Evolutionary conservation across 768 basidiomycete genomes (phyloP).

Genomic region (Naganishia kalamii): DNA sequence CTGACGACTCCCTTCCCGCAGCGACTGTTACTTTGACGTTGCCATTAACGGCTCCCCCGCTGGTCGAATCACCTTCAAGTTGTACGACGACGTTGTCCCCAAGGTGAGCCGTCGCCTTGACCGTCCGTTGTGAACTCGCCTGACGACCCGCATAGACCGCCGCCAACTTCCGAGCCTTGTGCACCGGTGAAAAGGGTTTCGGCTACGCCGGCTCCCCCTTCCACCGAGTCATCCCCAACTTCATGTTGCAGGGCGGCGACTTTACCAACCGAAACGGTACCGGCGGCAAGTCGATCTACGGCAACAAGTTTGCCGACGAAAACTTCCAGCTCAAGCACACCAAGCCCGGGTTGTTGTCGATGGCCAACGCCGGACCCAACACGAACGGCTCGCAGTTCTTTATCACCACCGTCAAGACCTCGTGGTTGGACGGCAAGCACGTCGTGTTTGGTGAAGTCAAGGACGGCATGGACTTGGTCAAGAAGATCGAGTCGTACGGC

Average conservation of each 20-base stretch:
- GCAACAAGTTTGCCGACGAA: conserved; percentile 46
- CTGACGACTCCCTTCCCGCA: background rate
- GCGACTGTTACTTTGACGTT: conserved; percentile 42
- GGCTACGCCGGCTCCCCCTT: conserved; percentile 66
- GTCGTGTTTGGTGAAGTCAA: conserved; percentile 66
- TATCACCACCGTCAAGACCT: conserved; percentile 31
- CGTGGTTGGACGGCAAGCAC: conserved; percentile 48
- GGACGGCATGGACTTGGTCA: conserved; percentile 62
- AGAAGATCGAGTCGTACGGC: conserved; percentile 53
- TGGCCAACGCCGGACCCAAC: conserved; percentile 62
- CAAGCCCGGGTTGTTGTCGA: conserved; percentile 49
- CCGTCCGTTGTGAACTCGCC: background rate
- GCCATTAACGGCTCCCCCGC: conserved; percentile 34
- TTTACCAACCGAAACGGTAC: conserved; percentile 56
- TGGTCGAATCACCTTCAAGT: conserved; percentile 60
- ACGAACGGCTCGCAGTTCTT: conserved; percentile 52
- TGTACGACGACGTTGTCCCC: conserved; percentile 61
- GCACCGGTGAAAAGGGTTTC: conserved; percentile 63
- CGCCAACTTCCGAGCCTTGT: conserved; percentile 69
- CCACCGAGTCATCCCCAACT: conserved; percentile 55
- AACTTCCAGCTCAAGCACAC: conserved; percentile 43
- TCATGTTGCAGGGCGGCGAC: conserved; percentile 56
- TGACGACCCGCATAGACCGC: conserved; percentile 33
- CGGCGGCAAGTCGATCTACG: conserved; percentile 47
- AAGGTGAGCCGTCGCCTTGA: conserved; percentile 30